Evolutionary conservation across 2,329 filamentous ascomycete genomes (phyloP), one percentile per base, ranked within the genome.

Genomic region (Coniella lustricola): DNA sequence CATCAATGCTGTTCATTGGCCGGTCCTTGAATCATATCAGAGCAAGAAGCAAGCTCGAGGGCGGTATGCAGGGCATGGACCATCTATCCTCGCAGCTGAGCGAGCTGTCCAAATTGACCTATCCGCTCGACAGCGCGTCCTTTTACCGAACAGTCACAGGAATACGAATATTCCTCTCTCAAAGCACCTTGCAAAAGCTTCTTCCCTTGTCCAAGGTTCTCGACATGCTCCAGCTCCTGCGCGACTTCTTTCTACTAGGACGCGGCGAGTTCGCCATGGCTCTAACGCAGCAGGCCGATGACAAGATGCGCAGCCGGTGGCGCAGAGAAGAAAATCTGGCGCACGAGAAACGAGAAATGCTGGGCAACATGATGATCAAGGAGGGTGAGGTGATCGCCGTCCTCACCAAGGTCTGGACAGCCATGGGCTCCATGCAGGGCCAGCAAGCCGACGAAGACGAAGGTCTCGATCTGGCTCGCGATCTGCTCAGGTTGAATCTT

Each of bases 211-310:
- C 79, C 10, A 85, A 81, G 57, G 89, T 95, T 3, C 70, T 88
- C 5, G 84, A 93, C 55, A 81, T 87, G 43, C 71, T 97, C 13
- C 79, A 81, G 22, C 73, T 96, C 8, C 73, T 96, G 1, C 79
- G 90, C 41, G 84, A 93, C 49, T 96, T 95, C 66, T 88, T 96
- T 56, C 75, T 98, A 2, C 75, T 98, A 0, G 85, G 86, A 1
- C 79, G 88, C 31, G 91, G 91, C 45, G 93, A 97, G 63, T 98
- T 98, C 63, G 89, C 90, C 17, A 82, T 93, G 67, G 84, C 86
- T 0, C 68, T 98, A 21, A 88, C 94, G 1, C 79, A 84, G 32
- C 87, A 96, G 67, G 89, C 91, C 1, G 89, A 96, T 56, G 80
- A 85, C 47, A 85, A 82, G 56, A 77, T 93, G 20, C 77, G 81